phyloP scores from a whole-genome alignment of 805 yeast species.

The Candida silvicultrix region DNA sequence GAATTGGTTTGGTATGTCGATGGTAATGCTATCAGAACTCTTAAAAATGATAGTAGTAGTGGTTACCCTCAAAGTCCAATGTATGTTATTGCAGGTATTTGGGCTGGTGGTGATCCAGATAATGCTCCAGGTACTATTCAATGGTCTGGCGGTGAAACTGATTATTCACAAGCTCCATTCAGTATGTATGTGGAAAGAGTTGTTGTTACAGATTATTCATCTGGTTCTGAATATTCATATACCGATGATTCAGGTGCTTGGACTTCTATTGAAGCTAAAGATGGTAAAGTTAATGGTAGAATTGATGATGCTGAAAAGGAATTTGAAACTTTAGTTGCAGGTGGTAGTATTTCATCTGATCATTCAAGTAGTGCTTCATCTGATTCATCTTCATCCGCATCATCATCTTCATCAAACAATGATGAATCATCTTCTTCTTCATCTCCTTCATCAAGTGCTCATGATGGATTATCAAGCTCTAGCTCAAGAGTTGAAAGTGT shows the following conservation, averaged over 20 bases:
- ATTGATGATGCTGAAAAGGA: constrained; percentile 36
- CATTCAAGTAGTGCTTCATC: constrained; percentile 4
- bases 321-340: constrained; percentile 31
- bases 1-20: constrained; percentile 66
- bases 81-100: constrained; percentile 59
- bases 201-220: constrained; percentile 62
- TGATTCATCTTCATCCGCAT: constrained; percentile 3
- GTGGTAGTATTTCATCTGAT: constrained; percentile 16
- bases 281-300: constrained; percentile 62
- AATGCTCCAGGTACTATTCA: constrained; percentile 64
- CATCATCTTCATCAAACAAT: constrained; percentile 3
- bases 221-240: constrained; percentile 54
- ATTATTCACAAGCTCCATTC: constrained; percentile 62
- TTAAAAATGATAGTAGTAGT: constrained; percentile 43
- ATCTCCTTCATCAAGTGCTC: constrained; percentile 2
- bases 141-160: constrained; percentile 79
- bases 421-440: neutral
- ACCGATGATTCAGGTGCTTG: constrained; percentile 50
- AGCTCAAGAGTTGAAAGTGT: constrained; percentile 7
- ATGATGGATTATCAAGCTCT: constrained; percentile 4
- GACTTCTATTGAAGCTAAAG: constrained; percentile 50
- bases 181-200: constrained; percentile 56
- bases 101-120: constrained; percentile 79
- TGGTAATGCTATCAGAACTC: constrained; percentile 60
- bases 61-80: constrained; percentile 94